Evolutionary conservation across 768 basidiomycete genomes (phyloP).

Genomic region (Cyclocybe cylindracea): DNA sequence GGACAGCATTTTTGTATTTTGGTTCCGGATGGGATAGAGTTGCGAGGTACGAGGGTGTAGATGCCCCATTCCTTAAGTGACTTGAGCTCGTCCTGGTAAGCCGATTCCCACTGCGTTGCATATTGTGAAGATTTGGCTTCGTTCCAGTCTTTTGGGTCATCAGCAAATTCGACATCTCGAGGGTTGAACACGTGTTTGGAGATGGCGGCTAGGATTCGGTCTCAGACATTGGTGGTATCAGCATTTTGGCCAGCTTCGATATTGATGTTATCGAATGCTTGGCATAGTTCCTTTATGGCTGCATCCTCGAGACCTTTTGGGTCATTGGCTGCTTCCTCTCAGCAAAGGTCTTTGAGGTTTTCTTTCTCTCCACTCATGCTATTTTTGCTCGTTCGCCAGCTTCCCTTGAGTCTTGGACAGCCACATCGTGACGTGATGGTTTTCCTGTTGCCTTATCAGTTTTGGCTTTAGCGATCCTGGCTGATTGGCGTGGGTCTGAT

Average conservation of each 20-base stretch:
- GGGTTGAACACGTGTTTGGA: neutral
- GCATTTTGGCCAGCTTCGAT: neutral
- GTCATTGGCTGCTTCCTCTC: slow-evolving; percentile 4
- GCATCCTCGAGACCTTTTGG: neutral
- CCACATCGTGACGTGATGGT: neutral
- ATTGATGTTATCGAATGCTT: neutral
- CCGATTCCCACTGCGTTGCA: slow-evolving; percentile 14
- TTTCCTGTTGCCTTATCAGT: neutral
- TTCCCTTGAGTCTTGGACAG: neutral
- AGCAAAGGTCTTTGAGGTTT: neutral
- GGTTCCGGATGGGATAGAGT: slow-evolving; percentile 10
- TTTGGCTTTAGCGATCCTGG: neutral
- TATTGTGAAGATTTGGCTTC: slow-evolving; percentile 26
- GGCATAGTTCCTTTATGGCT: neutral
- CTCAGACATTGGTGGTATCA: neutral
- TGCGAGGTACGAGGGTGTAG: slow-evolving; percentile 24
- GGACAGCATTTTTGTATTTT: slow-evolving; percentile 26
- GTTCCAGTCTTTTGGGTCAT: slow-evolving; percentile 15
- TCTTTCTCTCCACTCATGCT: neutral
- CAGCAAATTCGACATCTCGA: neutral
- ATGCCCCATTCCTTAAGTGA: no score
- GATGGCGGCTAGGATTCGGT: slow-evolving; percentile 8
- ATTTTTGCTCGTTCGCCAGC: neutral
- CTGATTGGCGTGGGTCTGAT: no score
- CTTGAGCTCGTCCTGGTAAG: no score